A percentile compares a stretch with the other conserved stretches of the same genome.
Evolutionary conservation across 805 yeast species (phyloP).

Genomic region (Priceomyces castillae): DNA sequence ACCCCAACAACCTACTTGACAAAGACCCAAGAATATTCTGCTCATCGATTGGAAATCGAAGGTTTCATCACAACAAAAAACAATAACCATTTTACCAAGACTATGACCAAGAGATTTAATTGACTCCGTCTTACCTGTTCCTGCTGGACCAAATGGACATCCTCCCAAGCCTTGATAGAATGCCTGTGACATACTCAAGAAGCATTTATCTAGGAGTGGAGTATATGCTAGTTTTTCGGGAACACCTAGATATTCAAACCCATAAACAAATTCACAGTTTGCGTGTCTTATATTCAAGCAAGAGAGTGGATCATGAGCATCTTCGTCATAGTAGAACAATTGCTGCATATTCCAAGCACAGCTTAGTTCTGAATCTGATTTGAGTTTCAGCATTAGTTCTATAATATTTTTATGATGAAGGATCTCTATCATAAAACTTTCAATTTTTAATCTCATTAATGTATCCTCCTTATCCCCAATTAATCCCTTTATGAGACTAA

Average conservation of each 20-base stretch:
- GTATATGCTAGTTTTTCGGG: conserved; percentile 75
- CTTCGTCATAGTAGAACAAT: conserved; percentile 40
- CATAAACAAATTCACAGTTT: conserved; percentile 54
- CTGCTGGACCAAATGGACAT: conserved; percentile 93
- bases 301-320: conserved; percentile 21
- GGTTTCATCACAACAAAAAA: conserved; percentile 87
- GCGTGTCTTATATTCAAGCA: conserved; percentile 52
- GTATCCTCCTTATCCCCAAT: conserved; percentile 19
- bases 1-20: conserved; percentile 88
- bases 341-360: conserved; percentile 54
- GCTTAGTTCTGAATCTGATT: conserved; percentile 6
- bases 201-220: conserved; percentile 63
- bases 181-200: conserved; percentile 70
- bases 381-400: conserved; percentile 11
- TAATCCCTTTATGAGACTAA: conserved; percentile 26
- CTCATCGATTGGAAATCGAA: conserved; percentile 81
- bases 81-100: conserved; percentile 77
- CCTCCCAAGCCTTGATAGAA: conserved; percentile 77
- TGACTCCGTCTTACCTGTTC: conserved; percentile 94
- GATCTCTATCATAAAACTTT: conserved; percentile 63
- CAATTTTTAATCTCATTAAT: conserved; percentile 45
- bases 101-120: conserved; percentile 79
- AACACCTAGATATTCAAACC: conserved; percentile 79
- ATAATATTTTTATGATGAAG: conserved; percentile 55
- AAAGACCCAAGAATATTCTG: conserved; percentile 72